Evolutionary conservation across 2,329 filamentous ascomycete species (phyloP), one percentile per base, ranked within the genome.

Genomic region (Tolypocladium tundrense): DNA sequence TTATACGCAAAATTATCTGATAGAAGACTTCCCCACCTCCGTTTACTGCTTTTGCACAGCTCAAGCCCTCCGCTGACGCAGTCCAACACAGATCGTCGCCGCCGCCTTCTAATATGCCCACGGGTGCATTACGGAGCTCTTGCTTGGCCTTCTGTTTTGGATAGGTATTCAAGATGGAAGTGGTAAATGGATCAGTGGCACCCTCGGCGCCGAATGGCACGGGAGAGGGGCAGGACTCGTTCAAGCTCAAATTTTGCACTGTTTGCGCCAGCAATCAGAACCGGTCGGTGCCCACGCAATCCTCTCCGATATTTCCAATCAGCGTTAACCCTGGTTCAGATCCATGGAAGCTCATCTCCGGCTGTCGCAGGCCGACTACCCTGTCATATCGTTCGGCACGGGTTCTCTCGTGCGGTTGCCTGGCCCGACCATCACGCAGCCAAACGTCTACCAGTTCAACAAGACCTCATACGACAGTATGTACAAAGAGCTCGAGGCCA

Each of bases 231-330:
- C 73, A 78, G 33, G 77, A 77, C n/a, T 83, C 80, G 56, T 96
- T 87, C 80, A 96, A 94, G 75, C 82, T 99, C 61, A 95, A 90
- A 70, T 97, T 97, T 75, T 97, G 92, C 78, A 97, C 94, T 3
- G 93, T 99, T n/a, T 99, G 94, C 75, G 94, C 94, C 9, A 96
- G 91, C 68, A 99, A 99, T 68, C 91, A 99, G 73, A 99, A 99
- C 70, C 86, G 94, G 85, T 96, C 79, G 62, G 80, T 67, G 54
- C 24, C 57, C 42, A n/a, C 8, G 27, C 41, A 40, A 41, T 16
- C 13, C 33, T 42, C 35, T 8, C 13, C 13, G 13, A 13, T 43
- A 7, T 27, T 37, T 7, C 16, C 31, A 11, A 50, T 31, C n/a
- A n/a, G 19, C 14, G n/a, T 57, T 57, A 61, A 58, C 62, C 39